phyloP scores from a whole-genome alignment of 371 early-diverging fungal genomes.

The Apophysomyces variabilis region DNA sequence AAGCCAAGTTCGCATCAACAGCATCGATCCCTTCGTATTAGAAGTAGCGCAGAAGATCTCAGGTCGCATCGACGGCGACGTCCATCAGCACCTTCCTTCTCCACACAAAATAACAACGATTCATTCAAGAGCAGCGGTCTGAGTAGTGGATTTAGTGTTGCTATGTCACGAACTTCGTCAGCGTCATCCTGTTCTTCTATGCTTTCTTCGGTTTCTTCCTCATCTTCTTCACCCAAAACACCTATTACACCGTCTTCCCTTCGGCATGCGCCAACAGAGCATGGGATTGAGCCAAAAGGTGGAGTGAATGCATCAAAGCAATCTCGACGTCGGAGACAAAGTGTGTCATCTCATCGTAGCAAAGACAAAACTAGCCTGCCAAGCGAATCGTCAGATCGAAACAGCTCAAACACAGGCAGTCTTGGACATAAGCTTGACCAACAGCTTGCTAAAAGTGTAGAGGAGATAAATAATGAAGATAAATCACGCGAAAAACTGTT shows the following conservation, averaged over 20 bases:
- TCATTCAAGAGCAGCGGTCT: slow-evolving; percentile 15
- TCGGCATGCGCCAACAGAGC: slow-evolving; percentile 1
- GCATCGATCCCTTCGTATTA: slow-evolving; percentile 8
- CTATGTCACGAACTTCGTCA: background rate
- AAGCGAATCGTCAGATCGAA: slow-evolving; percentile 1
- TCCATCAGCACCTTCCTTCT: slow-evolving; percentile 21
- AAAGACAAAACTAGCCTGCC: background rate
- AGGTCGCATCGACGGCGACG: slow-evolving; percentile 14
- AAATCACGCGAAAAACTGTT: slow-evolving; percentile 47
- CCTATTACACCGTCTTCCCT: slow-evolving; percentile 5
- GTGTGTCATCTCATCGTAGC: background rate
- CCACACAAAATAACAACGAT: slow-evolving; percentile 12
- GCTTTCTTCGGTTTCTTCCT: background rate
- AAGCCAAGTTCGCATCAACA: slow-evolving; percentile 7
- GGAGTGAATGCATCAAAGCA: background rate
- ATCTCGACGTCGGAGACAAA: background rate
- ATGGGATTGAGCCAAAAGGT: background rate
- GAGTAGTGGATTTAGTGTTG: slow-evolving; percentile 12
- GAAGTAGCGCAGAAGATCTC: slow-evolving; percentile 11
- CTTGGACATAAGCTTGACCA: slow-evolving; percentile 14
- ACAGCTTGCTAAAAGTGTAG: slow-evolving; percentile 4
- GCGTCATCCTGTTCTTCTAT: slow-evolving; percentile 2
- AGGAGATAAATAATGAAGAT: slow-evolving; percentile 16
- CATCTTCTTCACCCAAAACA: slow-evolving; percentile 3
- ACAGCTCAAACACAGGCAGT: slow-evolving; percentile 1